Conservation (phyloP, 2,329 filamentous ascomycete species). For the Capronia epimyces region DNA sequence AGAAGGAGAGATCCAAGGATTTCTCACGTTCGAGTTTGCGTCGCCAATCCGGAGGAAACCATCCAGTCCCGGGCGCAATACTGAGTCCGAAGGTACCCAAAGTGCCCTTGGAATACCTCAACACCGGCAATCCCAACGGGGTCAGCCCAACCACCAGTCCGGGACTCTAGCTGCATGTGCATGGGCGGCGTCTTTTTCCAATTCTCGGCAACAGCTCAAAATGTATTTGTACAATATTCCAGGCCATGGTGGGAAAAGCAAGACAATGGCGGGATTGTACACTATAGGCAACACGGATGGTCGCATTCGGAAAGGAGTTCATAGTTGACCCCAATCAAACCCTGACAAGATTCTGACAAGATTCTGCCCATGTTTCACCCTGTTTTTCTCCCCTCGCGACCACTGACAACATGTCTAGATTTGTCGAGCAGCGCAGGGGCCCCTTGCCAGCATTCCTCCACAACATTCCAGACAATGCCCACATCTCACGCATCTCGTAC, state of each 20-base stretch:
- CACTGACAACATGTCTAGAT: not conserved
- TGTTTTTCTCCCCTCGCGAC: not conserved
- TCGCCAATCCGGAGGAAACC: slow-evolving; percentile 29
- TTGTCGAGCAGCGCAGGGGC: not conserved
- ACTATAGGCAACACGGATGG: slow-evolving; percentile 8
- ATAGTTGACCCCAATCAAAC: not conserved
- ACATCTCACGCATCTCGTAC: not conserved
- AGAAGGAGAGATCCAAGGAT: slow-evolving; percentile 42
- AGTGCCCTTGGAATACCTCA: slow-evolving; percentile 45
- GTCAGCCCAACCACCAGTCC: slow-evolving; percentile 21
- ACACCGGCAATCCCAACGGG: slow-evolving; percentile 25
- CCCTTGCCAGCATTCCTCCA: slow-evolving; percentile 9
- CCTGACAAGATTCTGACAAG: not conserved
- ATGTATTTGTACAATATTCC: slow-evolving; percentile 16
- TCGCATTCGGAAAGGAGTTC: not conserved
- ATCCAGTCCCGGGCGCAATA: slow-evolving; percentile 21
- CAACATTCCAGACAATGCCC: slow-evolving; percentile 9
- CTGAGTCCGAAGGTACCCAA: slow-evolving; percentile 43
- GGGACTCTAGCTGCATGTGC: slow-evolving; percentile 10
- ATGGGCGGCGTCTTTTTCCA: slow-evolving; percentile 10
- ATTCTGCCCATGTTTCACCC: not conserved
- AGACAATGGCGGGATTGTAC: slow-evolving; percentile 14
- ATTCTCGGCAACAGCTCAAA: slow-evolving; percentile 2
- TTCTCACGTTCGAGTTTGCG: slow-evolving; percentile 42
- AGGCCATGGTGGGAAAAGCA: slow-evolving; percentile 9